Percentiles rank a stretch among this genome's conserved stretches.
These are phyloP conservation scores for Botryotinia convoluta DNA, from an alignment of 2,329 filamentous ascomycete genomes.

Conservation along the genomic window DNA sequence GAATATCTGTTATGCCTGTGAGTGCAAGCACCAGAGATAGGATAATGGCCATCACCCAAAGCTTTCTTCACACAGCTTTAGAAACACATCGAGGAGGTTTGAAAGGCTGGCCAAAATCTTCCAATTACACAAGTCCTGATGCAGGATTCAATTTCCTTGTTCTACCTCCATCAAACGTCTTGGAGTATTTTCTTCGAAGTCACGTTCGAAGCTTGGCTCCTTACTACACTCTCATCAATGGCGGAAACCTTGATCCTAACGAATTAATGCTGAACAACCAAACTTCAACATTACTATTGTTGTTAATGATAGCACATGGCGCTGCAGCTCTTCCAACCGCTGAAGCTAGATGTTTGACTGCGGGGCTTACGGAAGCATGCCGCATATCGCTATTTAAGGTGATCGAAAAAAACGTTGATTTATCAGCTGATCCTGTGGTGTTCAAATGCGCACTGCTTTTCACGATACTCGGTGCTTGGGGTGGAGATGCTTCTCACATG, in stretches of 20 bases:
- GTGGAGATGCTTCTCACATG: constrained; percentile 76
- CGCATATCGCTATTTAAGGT: constrained; percentile 70
- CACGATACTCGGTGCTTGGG: constrained; percentile 67
- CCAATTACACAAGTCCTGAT: constrained; percentile 41
- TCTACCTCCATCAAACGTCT: constrained; percentile 61
- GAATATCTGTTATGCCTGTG: constrained; percentile 45
- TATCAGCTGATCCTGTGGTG: constrained; percentile 62
- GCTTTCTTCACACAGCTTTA: constrained; percentile 67
- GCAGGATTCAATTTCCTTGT: constrained; percentile 61
- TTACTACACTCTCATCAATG: constrained; percentile 62
- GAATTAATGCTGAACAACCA: constrained; percentile 65
- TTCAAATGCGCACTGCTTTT: constrained; percentile 66
- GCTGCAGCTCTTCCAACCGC: constrained; percentile 63
- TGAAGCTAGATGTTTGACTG: constrained; percentile 63
- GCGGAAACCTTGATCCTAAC: constrained; percentile 62
- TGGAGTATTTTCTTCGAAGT: constrained; percentile 65
- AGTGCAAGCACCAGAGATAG: constrained; percentile 58
- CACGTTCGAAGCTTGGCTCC: constrained; percentile 65
- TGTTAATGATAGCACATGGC: constrained; percentile 72
- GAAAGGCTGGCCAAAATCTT: constrained; percentile 35
- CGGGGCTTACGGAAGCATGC: constrained; percentile 67
- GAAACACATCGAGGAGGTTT: constrained; percentile 58
- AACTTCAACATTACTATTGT: constrained; percentile 61
- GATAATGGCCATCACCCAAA: constrained; percentile 69
- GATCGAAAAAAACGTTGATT: constrained; percentile 68